Evolutionary conservation across 345 rosid species (phyloP), one percentile per base, ranked within the genome.

Genomic region (Arabidopsis arenosa): DNA sequence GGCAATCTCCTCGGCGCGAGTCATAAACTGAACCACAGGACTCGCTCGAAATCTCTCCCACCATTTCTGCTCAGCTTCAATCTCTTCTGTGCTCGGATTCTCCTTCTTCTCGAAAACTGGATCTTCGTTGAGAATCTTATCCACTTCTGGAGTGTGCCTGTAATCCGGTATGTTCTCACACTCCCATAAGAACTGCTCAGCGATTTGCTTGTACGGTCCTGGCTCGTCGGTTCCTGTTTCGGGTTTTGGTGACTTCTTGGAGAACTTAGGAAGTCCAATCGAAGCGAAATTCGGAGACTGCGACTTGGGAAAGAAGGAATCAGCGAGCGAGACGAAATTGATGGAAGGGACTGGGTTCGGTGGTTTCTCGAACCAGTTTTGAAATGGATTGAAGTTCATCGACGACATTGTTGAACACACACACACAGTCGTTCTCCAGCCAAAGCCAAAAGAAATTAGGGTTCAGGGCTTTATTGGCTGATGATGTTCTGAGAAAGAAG

Each of bases 111-210:
- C 93, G 45, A 87, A 85, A 32, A 78, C 1, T 0, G 88, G 85
- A 70, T 89, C 91, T 40, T 89, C 90, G 32, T 69, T 85, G 0
- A 91, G 82, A 66, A 90, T 80, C 56, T 78, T 82, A 7, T 91
- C 96, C 18, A 93, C 97, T 79, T 91, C 89, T 0, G 97, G 92
- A 1, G 97, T 41, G 84, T 90, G 88, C 32, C 93, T 84, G 77
- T 88, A 68, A 66, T 91, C 94, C 10, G 96, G 96, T 44, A 79
- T 73, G 89, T 85, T 86, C 70, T 91, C 96, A 48, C 86, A 82
- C 72, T 93, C 98, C 90, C 87, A 87, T 79, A 84, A 83, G 83
- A 79, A 90, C 82, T 85, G 96, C 70, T 86, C 90, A 36, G 82
- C 61, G 77, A 88, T 68, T 60, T 80, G 59, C 74, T 67, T 76